Conservation (phyloP, 2,329 filamentous ascomycete genomes). For the Phaeomoniella chlamydospora region DNA sequence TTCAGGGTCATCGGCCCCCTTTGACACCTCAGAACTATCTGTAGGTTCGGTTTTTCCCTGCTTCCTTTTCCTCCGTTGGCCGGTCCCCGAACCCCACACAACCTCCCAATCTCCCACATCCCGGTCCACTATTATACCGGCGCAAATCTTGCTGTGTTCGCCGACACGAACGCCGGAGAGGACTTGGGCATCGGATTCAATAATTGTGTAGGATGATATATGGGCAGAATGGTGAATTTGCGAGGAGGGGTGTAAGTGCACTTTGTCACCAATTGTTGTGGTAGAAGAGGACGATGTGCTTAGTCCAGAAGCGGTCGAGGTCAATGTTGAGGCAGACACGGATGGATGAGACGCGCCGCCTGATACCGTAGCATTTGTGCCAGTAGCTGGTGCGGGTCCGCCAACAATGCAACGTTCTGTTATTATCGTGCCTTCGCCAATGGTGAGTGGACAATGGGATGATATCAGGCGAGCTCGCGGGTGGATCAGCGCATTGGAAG, state of each 20-base stretch:
- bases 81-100: slow-evolving; percentile 38
- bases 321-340: slow-evolving; percentile 11
- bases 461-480: slow-evolving; percentile 71
- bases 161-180: slow-evolving; percentile 18
- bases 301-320: slow-evolving; percentile 4
- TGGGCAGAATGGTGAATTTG: slow-evolving; percentile 22
- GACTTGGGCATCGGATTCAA: slow-evolving; percentile 31
- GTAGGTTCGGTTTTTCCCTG: too few species aligned
- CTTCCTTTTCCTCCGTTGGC: slow-evolving; percentile 7
- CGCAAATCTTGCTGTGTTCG: slow-evolving; percentile 56
- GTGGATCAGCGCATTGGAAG: slow-evolving; percentile 68
- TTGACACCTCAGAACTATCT: too few species aligned
- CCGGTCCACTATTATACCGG: slow-evolving; percentile 46
- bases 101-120: slow-evolving; percentile 53
- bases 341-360: slow-evolving; percentile 13
- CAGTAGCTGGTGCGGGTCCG: slow-evolving; percentile 29
- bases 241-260: slow-evolving; percentile 21
- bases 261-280: slow-evolving; percentile 22
- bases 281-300: slow-evolving; percentile 3
- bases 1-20: too few species aligned
- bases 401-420: slow-evolving; percentile 45
- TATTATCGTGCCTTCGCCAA: slow-evolving; percentile 71
- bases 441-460: slow-evolving; percentile 59
- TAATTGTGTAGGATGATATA: slow-evolving; percentile 19
- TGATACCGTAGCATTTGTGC: not conserved